phyloP scores from a whole-genome alignment of 2,329 filamentous ascomycete genomes.

The Rhynchosporium agropyri region DNA sequence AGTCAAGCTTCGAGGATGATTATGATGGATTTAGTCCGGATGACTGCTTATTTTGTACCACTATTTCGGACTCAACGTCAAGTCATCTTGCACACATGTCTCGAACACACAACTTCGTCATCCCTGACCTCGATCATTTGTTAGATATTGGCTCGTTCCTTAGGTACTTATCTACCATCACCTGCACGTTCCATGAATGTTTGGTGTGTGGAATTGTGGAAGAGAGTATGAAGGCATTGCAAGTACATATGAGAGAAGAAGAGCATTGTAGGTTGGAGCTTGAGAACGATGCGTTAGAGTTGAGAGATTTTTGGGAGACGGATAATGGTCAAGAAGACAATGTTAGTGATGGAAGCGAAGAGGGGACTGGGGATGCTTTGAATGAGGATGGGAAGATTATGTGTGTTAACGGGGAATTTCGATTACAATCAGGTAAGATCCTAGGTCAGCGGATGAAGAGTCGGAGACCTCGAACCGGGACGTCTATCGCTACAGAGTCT shows the following conservation, averaged over 20 bases:
- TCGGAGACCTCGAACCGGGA: too few relatives aligned
- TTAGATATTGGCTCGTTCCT: slow-evolving; percentile 53
- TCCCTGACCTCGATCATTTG: slow-evolving; percentile 47
- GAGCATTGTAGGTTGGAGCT: slow-evolving; percentile 51
- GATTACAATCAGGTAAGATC: slow-evolving; percentile 45
- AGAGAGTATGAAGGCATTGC: slow-evolving; percentile 48
- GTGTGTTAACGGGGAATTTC: slow-evolving; percentile 31
- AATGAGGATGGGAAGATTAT: too few relatives aligned
- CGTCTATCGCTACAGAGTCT: background rate
- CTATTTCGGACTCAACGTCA: slow-evolving; percentile 40
- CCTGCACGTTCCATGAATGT: slow-evolving; percentile 53
- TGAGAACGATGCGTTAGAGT: background rate
- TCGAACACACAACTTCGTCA: slow-evolving; percentile 50
- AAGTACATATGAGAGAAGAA: slow-evolving; percentile 55
- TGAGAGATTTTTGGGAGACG: slow-evolving; percentile 18
- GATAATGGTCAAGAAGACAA: slow-evolving; percentile 23
- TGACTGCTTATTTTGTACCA: slow-evolving; percentile 50
- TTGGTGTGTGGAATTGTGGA: slow-evolving; percentile 52
- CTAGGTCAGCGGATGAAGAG: slow-evolving; percentile 39
- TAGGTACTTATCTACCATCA: slow-evolving; percentile 51
- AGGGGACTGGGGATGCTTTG: slow-evolving; percentile 18
- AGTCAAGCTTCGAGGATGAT: slow-evolving; percentile 14
- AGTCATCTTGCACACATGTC: slow-evolving; percentile 53
- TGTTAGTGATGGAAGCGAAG: slow-evolving; percentile 27
- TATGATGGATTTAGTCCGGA: slow-evolving; percentile 36